phyloP scores from a whole-genome alignment of 2,329 filamentous ascomycete genomes.

The Seiridium unicorne region DNA sequence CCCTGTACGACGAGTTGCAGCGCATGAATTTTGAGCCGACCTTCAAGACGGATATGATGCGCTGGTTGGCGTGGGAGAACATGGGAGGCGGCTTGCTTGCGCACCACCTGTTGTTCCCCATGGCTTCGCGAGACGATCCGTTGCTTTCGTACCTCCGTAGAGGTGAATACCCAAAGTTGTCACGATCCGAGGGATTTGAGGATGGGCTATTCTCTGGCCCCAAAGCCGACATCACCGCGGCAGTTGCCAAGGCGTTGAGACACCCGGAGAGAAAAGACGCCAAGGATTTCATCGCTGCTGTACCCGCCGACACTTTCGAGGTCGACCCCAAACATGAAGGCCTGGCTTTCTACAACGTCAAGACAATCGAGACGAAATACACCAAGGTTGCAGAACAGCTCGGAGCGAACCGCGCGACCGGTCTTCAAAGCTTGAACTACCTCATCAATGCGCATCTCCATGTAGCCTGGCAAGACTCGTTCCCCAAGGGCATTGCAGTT shows the following conservation, averaged over 20 bases:
- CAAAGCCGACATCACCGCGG: constrained; percentile 60
- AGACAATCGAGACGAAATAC: constrained; percentile 65
- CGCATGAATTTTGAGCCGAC: constrained; percentile 55
- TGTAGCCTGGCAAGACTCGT: constrained; percentile 77
- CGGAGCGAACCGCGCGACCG: constrained; percentile 52
- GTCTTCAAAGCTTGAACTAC: constrained; percentile 64
- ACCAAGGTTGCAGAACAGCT: constrained; percentile 63
- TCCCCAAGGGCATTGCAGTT: constrained; percentile 74
- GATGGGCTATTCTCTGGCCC: constrained; percentile 73
- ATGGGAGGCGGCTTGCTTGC: constrained; percentile 83
- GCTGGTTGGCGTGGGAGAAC: constrained; percentile 90
- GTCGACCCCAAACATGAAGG: constrained; percentile 64
- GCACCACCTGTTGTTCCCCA: constrained; percentile 79
- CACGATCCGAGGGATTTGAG: constrained; percentile 69
- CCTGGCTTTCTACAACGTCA: constrained; percentile 75
- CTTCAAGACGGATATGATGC: constrained; percentile 69
- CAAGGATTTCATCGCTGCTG: constrained; percentile 62
- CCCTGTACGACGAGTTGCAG: constrained; percentile 71
- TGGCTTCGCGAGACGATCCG: constrained; percentile 72
- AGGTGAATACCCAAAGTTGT: constrained; percentile 72
- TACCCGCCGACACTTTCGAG: constrained; percentile 59
- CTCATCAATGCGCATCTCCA: constrained; percentile 87
- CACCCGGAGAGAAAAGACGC: constrained; percentile 53
- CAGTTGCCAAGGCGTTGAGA: constrained; percentile 59
- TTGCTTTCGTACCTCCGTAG: constrained; percentile 71